Base-by-base conservation (phyloP, 371 early-diverging fungal species). In the Lichtheimia corymbifera region DNA sequence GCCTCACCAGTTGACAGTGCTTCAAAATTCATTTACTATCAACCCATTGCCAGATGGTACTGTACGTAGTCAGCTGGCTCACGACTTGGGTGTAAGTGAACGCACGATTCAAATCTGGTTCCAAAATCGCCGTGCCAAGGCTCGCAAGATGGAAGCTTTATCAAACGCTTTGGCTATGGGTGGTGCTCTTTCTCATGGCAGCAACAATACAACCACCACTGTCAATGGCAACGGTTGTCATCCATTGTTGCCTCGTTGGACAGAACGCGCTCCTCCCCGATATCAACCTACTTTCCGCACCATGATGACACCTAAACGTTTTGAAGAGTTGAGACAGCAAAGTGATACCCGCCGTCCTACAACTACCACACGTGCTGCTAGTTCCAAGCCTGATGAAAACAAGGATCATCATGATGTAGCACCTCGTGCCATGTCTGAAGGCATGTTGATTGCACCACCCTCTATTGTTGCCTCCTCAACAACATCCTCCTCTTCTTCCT, bases 101-200 rank as follows among this genome's bases (percentile, higher is more conserved):
- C 73, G 95, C 20, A 86, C 90, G 11, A 89, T 97, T 13, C 94
- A 97, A 68, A 93, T 95, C 27, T 96, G 97, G 97, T 97, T 97
- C 76, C 97, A 97, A 67, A 97, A 97, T 79, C 85, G 92, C 54
- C 81, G 97, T 47, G 86, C 86, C 58, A 85, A 83, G 51, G 83
- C 72, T 44, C 68, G 75, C 5, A 78, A 74, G 49, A 41, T 68
- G 13, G 73, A 76, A 49, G 59, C 55, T 7, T 28, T 59, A 27
- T 50, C 58, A 6, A 56, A 42, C 25, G 20, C 57, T 42, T 45
- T 56, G n/a, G 7, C 47, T 22, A 17, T 47, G 22, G 35, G 35
- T 35, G 35, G 35, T 11, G 11, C 35, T 9, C 5, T 35, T 35
- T 35, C 35, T 35, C 35, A 35, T 35, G 35, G 35, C 35, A 35